Conservation (phyloP, 1,139 yeast genomes). For the Lodderomyces beijingensis region DNA sequence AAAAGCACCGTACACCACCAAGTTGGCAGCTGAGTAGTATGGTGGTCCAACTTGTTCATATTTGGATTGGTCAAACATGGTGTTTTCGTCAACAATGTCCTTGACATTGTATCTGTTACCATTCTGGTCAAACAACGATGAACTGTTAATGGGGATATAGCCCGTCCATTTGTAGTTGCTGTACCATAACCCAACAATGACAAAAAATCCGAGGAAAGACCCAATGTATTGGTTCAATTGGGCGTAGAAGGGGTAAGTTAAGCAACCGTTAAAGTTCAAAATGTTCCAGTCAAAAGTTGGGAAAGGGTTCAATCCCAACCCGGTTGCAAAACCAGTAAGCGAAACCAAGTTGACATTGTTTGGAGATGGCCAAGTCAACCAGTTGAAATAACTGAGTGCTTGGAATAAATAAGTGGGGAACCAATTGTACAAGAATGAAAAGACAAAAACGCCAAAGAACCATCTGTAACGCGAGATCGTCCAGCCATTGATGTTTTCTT, state of each 20-base stretch:
- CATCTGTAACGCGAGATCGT: conserved; percentile 41
- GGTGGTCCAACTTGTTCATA: conserved; percentile 50
- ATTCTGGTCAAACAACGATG: conserved; percentile 41
- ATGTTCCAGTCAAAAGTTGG: conserved; percentile 49
- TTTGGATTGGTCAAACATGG: conserved; percentile 31
- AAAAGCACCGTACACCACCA: conserved; percentile 50
- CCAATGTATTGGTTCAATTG: conserved; percentile 39
- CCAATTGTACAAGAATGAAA: conserved; percentile 52
- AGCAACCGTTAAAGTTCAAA: conserved; percentile 13
- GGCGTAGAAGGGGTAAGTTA: conserved; percentile 44
- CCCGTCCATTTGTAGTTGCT: conserved; percentile 48
- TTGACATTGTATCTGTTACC: conserved; percentile 38
- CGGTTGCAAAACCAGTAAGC: conserved; percentile 48
- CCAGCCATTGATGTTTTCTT: conserved; percentile 50
- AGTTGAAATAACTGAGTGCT: conserved; percentile 51
- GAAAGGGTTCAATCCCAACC: conserved; percentile 55
- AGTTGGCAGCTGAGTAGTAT: conserved; percentile 53
- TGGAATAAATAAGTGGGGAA: conserved; percentile 49
- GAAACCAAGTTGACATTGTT: conserved; percentile 48
- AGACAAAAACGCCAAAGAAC: conserved; percentile 34
- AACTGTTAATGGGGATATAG: conserved; percentile 49
- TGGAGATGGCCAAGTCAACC: conserved; percentile 65
- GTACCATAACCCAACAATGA: conserved; percentile 43
- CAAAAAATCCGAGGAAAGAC: conserved; percentile 33
- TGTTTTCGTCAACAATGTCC: conserved; percentile 30